Evolutionary conservation across 495 filamentous ascomycete species (phyloP), one percentile per base, ranked within the genome.

Genomic region (Jackrogersella minutella): DNA sequence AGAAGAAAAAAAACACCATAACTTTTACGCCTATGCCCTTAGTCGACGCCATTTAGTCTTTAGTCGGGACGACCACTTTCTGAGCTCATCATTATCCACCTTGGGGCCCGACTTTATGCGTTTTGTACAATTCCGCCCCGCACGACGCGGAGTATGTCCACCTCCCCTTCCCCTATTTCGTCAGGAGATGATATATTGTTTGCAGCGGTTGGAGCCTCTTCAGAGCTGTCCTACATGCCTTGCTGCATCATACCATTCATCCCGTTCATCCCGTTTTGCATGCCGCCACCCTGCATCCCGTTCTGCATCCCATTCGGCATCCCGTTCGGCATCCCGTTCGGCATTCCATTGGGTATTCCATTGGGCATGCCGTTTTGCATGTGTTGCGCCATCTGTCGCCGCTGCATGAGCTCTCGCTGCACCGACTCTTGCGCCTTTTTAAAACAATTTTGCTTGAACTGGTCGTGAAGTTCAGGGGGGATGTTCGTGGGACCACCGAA

Each of bases 191-290:
- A 10, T 24, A 50, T 30, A 7, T 16, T 5, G 14, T 17, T 26
- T n/a, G 26, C 39, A 19, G 9, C 39, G 9, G 14, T 9, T 17
- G 10, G 9, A 41, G 1, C 19, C 2, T 2, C 14, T 9, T 19
- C 6, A 41, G 19, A 19, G 39, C 28, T 9, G 30, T 46, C 37
- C 58, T 70, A 72, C 66, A 73, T 68, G 31, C 68, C 69, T 51
- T 75, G 69, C 14, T 69, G 66, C 75, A 76, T 75, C 79, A 81
- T 78, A n/a, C n/a, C n/a, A n/a, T n/a, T n/a, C n/a, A 75, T 74
- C 26, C 69, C 70, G 28, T 61, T 67, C 70, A 73, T 66, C 3
- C 66, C 71, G 36, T 66, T 64, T 33, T 57, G 64, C 58, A 67
- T 67, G 0, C 57, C 58, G 8, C 28, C 58, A 5, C 28, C 30